phyloP scores from a whole-genome alignment of 129 eudicot genomes.

The Erigeron canadensis region DNA sequence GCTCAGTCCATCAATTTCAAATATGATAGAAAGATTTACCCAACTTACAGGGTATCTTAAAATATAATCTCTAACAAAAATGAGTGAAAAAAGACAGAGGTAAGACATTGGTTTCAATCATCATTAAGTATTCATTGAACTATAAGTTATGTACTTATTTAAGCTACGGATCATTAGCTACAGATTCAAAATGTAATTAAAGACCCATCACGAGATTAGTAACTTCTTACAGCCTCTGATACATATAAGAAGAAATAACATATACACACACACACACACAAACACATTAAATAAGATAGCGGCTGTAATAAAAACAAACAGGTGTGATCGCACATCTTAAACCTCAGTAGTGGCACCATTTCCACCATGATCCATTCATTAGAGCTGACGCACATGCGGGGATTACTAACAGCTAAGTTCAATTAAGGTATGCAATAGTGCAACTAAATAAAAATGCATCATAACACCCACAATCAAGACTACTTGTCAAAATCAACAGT shows the following conservation, averaged over 20 bases:
- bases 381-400: neutral
- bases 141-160: neutral
- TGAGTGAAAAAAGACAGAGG: neutral
- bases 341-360: neutral
- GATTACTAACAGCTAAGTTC: neutral
- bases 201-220: neutral
- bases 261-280: no score
- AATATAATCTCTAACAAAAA: no score
- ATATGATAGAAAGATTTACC: no score
- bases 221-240: slow-evolving; percentile 26
- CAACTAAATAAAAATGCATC: slow-evolving; percentile 22
- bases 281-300: neutral
- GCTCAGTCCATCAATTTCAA: no score
- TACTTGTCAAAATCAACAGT: neutral
- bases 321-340: neutral
- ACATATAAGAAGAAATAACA: slow-evolving; percentile 6
- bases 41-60: no score
- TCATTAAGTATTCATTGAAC: neutral
- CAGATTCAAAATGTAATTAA: slow-evolving; percentile 15
- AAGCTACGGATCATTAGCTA: slow-evolving; percentile 7
- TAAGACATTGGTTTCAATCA: neutral
- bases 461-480: slow-evolving; percentile 13
- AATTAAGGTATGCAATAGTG: neutral
- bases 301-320: neutral
- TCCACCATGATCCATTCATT: slow-evolving; percentile 1